Conservation (phyloP, 75 land plant genomes). For the Larix kaempferi region DNA sequence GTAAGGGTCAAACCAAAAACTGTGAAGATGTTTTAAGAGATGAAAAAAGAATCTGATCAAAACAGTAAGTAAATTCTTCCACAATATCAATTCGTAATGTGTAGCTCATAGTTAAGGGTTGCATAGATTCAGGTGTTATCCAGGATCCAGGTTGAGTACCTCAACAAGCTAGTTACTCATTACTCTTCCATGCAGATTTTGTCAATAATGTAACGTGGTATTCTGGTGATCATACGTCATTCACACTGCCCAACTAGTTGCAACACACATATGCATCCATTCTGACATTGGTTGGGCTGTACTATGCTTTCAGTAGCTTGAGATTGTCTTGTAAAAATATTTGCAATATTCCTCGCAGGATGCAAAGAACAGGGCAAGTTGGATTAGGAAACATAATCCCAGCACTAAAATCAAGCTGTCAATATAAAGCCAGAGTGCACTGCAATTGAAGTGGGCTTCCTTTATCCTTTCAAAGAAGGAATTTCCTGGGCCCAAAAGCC, state of each 20-base stretch:
- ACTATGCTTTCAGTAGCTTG: background rate
- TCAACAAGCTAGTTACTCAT: background rate
- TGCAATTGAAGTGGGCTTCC: background rate
- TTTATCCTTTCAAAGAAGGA: background rate
- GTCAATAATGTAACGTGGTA: background rate
- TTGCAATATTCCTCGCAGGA: background rate
- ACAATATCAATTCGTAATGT: background rate
- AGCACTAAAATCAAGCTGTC: background rate
- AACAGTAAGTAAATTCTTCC: background rate
- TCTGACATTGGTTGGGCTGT: background rate
- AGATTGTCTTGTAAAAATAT: background rate
- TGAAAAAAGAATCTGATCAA: background rate
- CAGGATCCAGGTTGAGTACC: background rate
- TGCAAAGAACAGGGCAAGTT: background rate
- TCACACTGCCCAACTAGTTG: background rate
- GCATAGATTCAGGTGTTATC: background rate
- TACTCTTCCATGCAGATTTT: background rate
- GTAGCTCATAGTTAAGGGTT: background rate
- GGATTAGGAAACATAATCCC: background rate
- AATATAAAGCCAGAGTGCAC: background rate
- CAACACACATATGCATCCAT: background rate
- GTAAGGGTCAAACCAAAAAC: background rate
- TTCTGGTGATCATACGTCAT: background rate
- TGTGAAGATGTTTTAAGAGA: background rate
- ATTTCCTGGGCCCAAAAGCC: background rate